Evolutionary conservation across 192 early-diverging fungal species (phyloP).

Genomic region (Entrophospora sp.): DNA sequence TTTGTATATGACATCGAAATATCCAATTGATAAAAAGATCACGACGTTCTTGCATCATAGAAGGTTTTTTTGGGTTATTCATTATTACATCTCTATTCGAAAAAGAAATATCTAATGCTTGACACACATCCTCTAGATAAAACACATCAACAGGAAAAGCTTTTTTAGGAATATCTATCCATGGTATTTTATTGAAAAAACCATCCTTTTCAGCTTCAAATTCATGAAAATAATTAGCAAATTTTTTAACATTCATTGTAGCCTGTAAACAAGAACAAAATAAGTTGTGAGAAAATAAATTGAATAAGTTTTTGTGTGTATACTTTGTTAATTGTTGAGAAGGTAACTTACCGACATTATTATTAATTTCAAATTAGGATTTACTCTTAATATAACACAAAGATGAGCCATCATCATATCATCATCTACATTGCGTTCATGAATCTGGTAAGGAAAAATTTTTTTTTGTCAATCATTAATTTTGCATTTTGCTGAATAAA

Average conservation of each 20-base stretch:
- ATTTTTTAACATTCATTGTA: slow-evolving; percentile 21
- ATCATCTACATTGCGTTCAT: slow-evolving; percentile 27
- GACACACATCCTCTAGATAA: slow-evolving; percentile 23
- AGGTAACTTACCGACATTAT: slow-evolving; percentile 26
- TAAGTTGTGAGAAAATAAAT: neutral
- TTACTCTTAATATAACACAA: slow-evolving; percentile 13
- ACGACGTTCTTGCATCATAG: slow-evolving; percentile 9
- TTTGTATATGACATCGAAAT: slow-evolving; percentile 7
- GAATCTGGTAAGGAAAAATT: slow-evolving; percentile 13
- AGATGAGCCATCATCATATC: slow-evolving; percentile 26
- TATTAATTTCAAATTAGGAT: slow-evolving; percentile 22
- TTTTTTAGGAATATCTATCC: slow-evolving; percentile 17
- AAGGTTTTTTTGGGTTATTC: slow-evolving; percentile 7
- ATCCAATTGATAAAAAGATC: slow-evolving; percentile 22
- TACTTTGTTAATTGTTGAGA: neutral
- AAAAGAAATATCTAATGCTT: slow-evolving; percentile 4
- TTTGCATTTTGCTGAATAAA: too few relatives aligned
- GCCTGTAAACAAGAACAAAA: neutral
- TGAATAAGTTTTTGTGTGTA: neutral
- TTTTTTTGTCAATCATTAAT: neutral
- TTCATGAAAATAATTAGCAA: slow-evolving; percentile 19
- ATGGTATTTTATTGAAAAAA: slow-evolving; percentile 8
- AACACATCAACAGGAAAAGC: slow-evolving; percentile 23
- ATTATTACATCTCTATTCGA: neutral
- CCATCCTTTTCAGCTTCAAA: slow-evolving; percentile 7